phyloP scores from a whole-genome alignment of 495 filamentous ascomycete genomes.

The Aspergillus cristatus region DNA sequence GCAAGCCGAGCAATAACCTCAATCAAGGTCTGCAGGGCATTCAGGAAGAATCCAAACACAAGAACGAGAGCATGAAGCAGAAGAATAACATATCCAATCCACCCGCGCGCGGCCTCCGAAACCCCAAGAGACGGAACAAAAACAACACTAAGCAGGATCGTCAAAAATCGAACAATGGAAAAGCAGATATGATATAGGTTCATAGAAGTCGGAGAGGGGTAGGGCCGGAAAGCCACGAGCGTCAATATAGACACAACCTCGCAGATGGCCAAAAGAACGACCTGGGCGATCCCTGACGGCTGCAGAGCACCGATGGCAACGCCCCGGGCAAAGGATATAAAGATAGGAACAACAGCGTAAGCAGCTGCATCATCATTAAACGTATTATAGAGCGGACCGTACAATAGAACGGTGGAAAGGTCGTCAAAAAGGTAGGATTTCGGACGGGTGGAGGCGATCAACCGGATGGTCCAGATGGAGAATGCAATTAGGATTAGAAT shows the following conservation, averaged over 20 bases:
- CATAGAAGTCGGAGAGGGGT: constrained; percentile 91
- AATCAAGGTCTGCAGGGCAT: constrained; percentile 78
- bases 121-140: constrained; percentile 79
- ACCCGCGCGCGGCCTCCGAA: constrained; percentile 68
- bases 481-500: constrained; percentile 63
- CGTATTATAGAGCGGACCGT: constrained; percentile 96
- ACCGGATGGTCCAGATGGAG: constrained; percentile 65
- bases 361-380: constrained; percentile 82
- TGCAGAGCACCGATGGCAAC: constrained; percentile 88
- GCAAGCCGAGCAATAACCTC: constrained; percentile 74
- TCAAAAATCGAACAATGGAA: constrained; percentile 64
- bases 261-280: constrained; percentile 85
- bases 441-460: constrained; percentile 73
- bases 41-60: constrained; percentile 89
- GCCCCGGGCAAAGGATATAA: constrained; percentile 76
- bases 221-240: constrained; percentile 81
- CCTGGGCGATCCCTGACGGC: constrained; percentile 83
- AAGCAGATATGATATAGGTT: constrained; percentile 89
- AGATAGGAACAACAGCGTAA: constrained; percentile 77
- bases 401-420: constrained; percentile 77
- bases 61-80: constrained; percentile 78
- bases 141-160: constrained; percentile 72
- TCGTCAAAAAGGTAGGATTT: constrained; percentile 86
- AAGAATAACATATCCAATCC: constrained; percentile 92
- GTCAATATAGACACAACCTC: constrained; percentile 88